Base-by-base conservation (phyloP, 1,284 basidiomycete species). In the Kalmanozyma brasiliensis region DNA sequence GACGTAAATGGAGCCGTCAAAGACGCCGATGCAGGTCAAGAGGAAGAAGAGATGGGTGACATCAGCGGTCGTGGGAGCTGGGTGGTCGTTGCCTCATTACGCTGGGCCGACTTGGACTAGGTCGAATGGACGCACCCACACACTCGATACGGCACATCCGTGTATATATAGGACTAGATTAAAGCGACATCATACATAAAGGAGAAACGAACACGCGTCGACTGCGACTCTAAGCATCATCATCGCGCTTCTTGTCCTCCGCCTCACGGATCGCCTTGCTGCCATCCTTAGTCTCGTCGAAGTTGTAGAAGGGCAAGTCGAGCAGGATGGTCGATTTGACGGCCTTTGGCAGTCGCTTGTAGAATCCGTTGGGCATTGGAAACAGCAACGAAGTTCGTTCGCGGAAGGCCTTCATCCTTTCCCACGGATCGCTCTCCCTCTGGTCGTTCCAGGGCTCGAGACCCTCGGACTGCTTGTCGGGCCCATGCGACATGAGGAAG, bases 321-420 rank as follows among this genome's bases (percentile, higher is more conserved):
- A 90, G 73, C 49, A 91, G 75, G 7, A 90, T 16, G 4, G 86
- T 87, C 53, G 82, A 82, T 83, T 91, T 91, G 56, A 90, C 26
- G 56, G 84, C 82, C 13, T 58, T 65, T 0, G 90, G 90, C 7
- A 91, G 73, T 2, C 81, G 85, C 24, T 81, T 80, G 77, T 91
- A 91, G 5, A 91, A 7, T 0, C 77, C 55, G 0, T 87, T 87
- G 0, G 89, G 89, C 22, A 91, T 70, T 0, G 89, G 90, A 37
- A 91, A 82, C 41, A 91, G 79, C 43, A 91, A 86, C 9, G 87
- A 89, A 5, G 90, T 91, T 42, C 84, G 83, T 56, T 49, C 53
- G 8, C 74, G 49, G 67, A 74, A 75, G 11, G 60, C 49, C 61
- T 77, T 71, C 61, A 73, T 75, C 46, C 74, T 56, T 16, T 63